Conservation (phyloP, 331 rosid species). For the Rhamnella rubrinervis region DNA sequence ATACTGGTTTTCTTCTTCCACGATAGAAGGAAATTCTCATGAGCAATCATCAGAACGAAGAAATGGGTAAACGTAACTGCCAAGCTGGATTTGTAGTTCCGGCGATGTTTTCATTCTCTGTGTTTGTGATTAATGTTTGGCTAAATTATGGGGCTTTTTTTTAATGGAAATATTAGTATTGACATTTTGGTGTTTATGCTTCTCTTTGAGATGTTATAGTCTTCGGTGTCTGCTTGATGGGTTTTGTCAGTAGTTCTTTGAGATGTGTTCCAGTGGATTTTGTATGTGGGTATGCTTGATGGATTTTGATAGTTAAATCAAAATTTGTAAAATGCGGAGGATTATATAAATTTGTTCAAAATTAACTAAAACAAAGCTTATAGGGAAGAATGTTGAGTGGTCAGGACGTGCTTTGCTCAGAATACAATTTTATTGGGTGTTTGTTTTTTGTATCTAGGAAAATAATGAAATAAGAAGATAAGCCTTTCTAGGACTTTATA, state of each 20-base stretch:
- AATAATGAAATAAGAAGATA: background rate
- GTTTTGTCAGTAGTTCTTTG: background rate
- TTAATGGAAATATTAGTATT: background rate
- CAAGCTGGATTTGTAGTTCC: background rate
- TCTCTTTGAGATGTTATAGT: background rate
- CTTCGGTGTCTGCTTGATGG: background rate
- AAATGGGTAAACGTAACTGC: background rate
- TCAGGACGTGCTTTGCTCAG: background rate
- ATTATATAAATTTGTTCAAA: background rate
- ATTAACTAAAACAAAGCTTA: background rate
- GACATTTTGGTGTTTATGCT: background rate
- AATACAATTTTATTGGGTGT: background rate
- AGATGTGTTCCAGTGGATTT: too few species aligned
- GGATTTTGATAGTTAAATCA: background rate
- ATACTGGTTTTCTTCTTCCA: background rate
- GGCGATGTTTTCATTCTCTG: background rate
- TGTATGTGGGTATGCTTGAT: background rate
- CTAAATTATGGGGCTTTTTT: background rate
- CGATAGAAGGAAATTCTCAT: background rate
- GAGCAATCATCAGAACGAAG: constrained; percentile 3
- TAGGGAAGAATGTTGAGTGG: background rate
- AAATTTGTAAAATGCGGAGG: background rate
- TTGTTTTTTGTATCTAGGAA: background rate
- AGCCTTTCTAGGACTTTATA: background rate
- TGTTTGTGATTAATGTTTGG: background rate